phyloP scores from a whole-genome alignment of 1,284 basidiomycete species.

The Agaricales sp. region DNA sequence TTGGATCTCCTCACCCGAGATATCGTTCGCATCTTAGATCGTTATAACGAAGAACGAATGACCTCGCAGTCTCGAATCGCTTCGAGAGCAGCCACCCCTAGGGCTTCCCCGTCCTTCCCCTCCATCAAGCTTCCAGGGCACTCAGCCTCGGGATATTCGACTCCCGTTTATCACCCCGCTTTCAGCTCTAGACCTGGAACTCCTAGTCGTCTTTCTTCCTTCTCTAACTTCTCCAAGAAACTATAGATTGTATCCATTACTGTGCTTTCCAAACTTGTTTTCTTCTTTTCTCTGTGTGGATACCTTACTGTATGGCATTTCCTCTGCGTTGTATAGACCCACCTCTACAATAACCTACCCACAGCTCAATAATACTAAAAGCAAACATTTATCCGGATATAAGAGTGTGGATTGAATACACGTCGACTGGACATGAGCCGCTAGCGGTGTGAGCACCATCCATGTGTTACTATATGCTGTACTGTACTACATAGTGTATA shows the following conservation, averaged over 20 bases:
- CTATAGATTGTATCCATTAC: background rate
- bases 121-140: constrained; percentile 17
- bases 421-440: too few species aligned
- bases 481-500: too few species aligned
- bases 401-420: too few species aligned
- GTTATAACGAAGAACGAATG: constrained; percentile 51
- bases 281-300: too few species aligned
- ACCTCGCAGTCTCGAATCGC: constrained; percentile 43
- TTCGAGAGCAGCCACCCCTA: constrained; percentile 58
- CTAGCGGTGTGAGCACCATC: too few species aligned
- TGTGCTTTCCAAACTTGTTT: background rate
- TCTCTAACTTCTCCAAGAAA: constrained; percentile 6
- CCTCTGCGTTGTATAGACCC: too few species aligned
- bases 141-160: constrained; percentile 39
- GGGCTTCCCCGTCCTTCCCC: constrained; percentile 31
- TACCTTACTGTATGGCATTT: too few species aligned
- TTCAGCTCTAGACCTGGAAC: constrained; percentile 57
- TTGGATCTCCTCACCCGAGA: constrained; percentile 66
- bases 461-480: too few species aligned
- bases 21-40: constrained; percentile 62
- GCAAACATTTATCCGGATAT: too few species aligned
- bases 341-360: too few species aligned
- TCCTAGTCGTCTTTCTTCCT: constrained; percentile 37
- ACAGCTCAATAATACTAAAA: too few species aligned
- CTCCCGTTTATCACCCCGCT: constrained; percentile 30